Conservation (phyloP, 2,329 filamentous ascomycete genomes). For the Aspergillus fijiensis region DNA sequence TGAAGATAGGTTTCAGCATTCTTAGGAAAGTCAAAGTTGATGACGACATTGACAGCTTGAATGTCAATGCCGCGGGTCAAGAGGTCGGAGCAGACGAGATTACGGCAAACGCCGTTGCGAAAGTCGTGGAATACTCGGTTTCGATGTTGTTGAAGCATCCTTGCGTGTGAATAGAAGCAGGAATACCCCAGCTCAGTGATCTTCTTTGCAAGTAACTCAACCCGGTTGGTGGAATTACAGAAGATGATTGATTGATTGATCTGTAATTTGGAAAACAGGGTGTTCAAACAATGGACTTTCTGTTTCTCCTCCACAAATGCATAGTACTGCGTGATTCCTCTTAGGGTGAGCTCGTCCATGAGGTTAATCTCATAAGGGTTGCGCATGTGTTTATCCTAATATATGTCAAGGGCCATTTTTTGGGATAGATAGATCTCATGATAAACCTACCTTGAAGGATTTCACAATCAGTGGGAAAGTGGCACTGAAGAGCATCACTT, state of each 20-base stretch:
- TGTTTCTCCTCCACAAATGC: slow-evolving; percentile 99
- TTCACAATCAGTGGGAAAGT: slow-evolving; percentile 98
- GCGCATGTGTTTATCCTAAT: slow-evolving; percentile 85
- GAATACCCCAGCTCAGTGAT: slow-evolving; percentile 99
- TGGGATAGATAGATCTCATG: neutral
- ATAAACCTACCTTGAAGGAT: slow-evolving; percentile 67
- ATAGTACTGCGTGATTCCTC: slow-evolving; percentile 98
- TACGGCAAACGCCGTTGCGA: slow-evolving; percentile 94
- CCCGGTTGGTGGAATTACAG: slow-evolving; percentile 98
- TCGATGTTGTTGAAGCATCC: slow-evolving; percentile 94
- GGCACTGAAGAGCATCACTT: slow-evolving; percentile 99
- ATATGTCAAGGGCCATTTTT: slow-evolving; percentile 29
- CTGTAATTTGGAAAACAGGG: slow-evolving; percentile 96
- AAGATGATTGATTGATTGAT: slow-evolving; percentile 99
- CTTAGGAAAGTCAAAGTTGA: slow-evolving; percentile 99
- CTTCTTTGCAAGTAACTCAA: slow-evolving; percentile 96
- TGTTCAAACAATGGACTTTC: slow-evolving; percentile 98
- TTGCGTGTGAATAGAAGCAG: slow-evolving; percentile 98
- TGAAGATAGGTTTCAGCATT: slow-evolving; percentile 99
- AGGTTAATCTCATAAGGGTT: slow-evolving; percentile 98
- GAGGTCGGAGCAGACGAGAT: slow-evolving; percentile 95
- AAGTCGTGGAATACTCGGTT: slow-evolving; percentile 99
- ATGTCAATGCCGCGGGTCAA: slow-evolving; percentile 99
- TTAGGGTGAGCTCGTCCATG: slow-evolving; percentile 97
- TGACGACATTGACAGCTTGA: slow-evolving; percentile 98